These are phyloP conservation scores for Pholiota conissans DNA, from an alignment of 768 basidiomycete species.

Conservation along the genomic window DNA sequence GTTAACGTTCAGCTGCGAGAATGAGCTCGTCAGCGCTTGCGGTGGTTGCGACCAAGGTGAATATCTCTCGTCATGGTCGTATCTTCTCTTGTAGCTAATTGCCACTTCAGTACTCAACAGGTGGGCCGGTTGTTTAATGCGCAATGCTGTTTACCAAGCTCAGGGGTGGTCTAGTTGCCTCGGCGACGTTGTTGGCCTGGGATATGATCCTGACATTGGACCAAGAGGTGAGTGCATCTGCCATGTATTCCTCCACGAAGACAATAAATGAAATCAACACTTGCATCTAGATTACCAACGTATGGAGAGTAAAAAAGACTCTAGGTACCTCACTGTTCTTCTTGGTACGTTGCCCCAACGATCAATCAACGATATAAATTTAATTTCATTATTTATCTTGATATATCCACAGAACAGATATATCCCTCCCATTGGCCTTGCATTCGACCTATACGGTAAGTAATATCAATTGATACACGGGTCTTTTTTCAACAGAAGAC, in stretches of 20 bases:
- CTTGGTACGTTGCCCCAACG: neutral
- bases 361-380: neutral
- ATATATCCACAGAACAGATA: conserved; percentile 11
- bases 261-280: too few species aligned
- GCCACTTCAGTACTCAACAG: neutral
- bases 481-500: too few species aligned
- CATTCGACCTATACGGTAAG: conserved; percentile 13
- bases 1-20: neutral
- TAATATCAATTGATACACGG: too few species aligned
- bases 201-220: neutral
- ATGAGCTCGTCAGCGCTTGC: neutral
- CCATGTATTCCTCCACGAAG: too few species aligned
- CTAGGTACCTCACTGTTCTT: conserved; percentile 12
- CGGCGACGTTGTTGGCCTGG: neutral
- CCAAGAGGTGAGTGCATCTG: neutral
- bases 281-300: conserved; percentile 3
- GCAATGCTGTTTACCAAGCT: too few species aligned
- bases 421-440: conserved; percentile 8
- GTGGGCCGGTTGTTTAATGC: too few species aligned
- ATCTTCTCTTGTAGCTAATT: neutral
- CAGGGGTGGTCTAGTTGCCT: too few species aligned
- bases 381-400: neutral
- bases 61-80: neutral
- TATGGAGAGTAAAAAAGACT: conserved; percentile 8
- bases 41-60: neutral